Conservation (phyloP, 2,329 filamentous ascomycete species). For the Pseudogymnoascus sp. region DNA sequence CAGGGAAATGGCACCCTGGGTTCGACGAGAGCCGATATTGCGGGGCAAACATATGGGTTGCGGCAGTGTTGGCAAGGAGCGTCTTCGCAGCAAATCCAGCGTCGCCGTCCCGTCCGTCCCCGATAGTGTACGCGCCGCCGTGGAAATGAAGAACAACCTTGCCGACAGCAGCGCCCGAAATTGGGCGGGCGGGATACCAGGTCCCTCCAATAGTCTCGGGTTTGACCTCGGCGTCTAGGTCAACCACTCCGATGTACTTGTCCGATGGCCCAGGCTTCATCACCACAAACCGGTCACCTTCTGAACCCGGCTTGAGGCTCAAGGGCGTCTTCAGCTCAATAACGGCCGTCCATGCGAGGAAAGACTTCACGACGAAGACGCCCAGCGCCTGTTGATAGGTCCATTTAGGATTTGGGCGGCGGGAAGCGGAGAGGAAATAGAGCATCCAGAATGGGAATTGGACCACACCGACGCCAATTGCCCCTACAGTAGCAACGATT, state of each 20-base stretch:
- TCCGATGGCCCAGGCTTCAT: background rate
- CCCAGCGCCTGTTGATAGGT: slow-evolving; percentile 1
- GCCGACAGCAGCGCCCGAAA: slow-evolving; percentile 4
- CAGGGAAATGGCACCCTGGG: slow-evolving; percentile 39
- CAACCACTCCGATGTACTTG: slow-evolving; percentile 5
- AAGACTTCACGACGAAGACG: background rate
- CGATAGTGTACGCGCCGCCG: slow-evolving; percentile 39
- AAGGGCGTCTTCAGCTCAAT: background rate
- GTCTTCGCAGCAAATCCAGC: slow-evolving; percentile 27
- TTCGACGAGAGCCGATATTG: slow-evolving; percentile 41
- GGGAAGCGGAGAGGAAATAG: background rate
- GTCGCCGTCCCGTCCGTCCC: slow-evolving; percentile 32
- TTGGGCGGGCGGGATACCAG: slow-evolving; percentile 22
- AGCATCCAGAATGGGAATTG: slow-evolving; percentile 1
- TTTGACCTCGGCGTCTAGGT: background rate
- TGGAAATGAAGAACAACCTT: slow-evolving; percentile 38
- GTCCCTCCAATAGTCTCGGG: slow-evolving; percentile 25
- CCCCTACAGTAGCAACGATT: background rate
- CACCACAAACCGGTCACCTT: background rate
- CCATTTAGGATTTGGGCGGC: background rate
- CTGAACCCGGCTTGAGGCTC: background rate
- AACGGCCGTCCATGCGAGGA: background rate
- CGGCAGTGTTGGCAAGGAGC: slow-evolving; percentile 30
- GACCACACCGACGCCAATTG: background rate
- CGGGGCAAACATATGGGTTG: slow-evolving; percentile 33